phyloP scores from a whole-genome alignment of 257 asterid species.

The Lavandula angustifolia region DNA sequence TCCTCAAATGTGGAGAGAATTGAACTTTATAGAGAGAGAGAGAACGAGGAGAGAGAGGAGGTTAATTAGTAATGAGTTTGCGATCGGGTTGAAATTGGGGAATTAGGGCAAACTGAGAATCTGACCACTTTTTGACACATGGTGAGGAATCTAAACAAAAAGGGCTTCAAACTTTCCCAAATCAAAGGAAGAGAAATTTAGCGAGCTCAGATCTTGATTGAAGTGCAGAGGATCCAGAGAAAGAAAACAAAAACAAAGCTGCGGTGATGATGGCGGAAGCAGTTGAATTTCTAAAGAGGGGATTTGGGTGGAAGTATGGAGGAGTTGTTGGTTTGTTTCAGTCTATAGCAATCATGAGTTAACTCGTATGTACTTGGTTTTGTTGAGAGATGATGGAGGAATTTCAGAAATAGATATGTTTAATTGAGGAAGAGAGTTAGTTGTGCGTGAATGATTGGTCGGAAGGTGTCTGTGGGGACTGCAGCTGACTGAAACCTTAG shows the following conservation, averaged over 20 bases:
- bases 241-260: background rate
- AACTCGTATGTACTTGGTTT: background rate
- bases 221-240: slow-evolving; percentile 27
- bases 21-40: background rate
- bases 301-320: slow-evolving; percentile 2
- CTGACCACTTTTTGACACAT: slow-evolving; percentile 49
- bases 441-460: slow-evolving; percentile 57
- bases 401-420: slow-evolving; percentile 28
- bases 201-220: slow-evolving; percentile 40
- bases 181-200: slow-evolving; percentile 43
- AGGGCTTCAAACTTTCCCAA: slow-evolving; percentile 57
- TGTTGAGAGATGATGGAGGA: slow-evolving; percentile 12
- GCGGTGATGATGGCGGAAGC: background rate
- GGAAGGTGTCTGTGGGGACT: slow-evolving; percentile 55
- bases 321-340: background rate
- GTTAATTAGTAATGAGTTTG: slow-evolving; percentile 1
- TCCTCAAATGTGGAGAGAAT: background rate
- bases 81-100: slow-evolving; percentile 31
- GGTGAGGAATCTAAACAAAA: slow-evolving; percentile 67
- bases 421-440: slow-evolving; percentile 26
- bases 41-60: slow-evolving; percentile 20
- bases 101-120: slow-evolving; percentile 48
- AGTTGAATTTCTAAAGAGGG: slow-evolving; percentile 4
- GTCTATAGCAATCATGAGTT: background rate
- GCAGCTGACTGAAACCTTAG: slow-evolving; percentile 36